These are phyloP conservation scores for Jasminum sambac DNA, from an alignment of 257 asterid species.

Conservation along the genomic window DNA sequence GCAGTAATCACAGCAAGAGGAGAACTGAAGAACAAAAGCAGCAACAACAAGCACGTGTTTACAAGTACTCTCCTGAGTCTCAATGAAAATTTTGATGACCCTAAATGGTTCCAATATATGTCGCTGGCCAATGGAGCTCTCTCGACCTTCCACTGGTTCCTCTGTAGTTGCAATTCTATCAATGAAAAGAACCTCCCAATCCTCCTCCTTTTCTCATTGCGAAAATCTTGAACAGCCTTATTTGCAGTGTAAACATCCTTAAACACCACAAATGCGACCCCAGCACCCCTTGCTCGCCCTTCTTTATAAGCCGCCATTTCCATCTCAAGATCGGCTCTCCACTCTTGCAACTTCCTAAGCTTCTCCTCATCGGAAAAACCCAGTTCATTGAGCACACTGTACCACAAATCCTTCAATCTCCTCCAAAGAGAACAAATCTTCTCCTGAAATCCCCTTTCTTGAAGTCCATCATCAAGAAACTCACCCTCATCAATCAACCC, in stretches of 20 bases:
- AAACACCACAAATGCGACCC: constrained; percentile 93
- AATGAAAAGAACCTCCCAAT: constrained; percentile 86
- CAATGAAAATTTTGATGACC: constrained; percentile 83
- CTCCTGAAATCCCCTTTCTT: constrained; percentile 44
- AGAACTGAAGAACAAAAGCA: constrained; percentile 94
- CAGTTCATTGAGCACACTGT: constrained; percentile 52
- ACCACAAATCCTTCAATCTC: constrained; percentile 64
- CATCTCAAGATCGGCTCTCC: constrained; percentile 96
- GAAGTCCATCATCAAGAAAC: constrained; percentile 36
- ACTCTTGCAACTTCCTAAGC: constrained; percentile 87
- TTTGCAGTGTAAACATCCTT: constrained; percentile 89
- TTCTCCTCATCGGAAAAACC: constrained; percentile 92
- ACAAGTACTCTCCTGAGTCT: constrained; percentile 75
- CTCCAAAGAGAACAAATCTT: constrained; percentile 43
- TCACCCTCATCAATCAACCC: constrained; percentile 56
- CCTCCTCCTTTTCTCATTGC: constrained; percentile 76
- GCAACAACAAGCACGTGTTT: constrained; percentile 71
- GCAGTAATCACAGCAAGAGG: constrained; percentile 92
- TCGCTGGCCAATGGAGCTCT: constrained; percentile 96
- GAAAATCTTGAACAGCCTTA: constrained; percentile 90
- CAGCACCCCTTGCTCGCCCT: constrained; percentile 96
- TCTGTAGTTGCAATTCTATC: constrained; percentile 81
- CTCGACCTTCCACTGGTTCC: constrained; percentile 97
- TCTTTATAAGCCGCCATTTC: constrained; percentile 97
- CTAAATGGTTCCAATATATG: constrained; percentile 95